phyloP scores from a whole-genome alignment of 768 basidiomycete species.

The Lepiota venenata region DNA sequence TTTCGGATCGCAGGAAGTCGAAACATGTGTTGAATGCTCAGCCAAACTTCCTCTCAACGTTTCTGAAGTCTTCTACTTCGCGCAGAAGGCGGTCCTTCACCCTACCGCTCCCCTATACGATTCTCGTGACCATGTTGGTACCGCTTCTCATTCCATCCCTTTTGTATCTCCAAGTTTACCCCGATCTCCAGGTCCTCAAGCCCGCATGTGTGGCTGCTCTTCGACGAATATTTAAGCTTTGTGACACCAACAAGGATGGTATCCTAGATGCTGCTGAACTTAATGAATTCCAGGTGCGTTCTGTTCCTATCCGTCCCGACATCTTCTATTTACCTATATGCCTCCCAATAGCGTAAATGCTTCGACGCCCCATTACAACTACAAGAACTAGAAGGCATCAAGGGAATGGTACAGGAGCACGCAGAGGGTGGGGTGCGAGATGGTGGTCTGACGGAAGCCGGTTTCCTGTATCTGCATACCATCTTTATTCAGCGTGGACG shows the following conservation, averaged over 20 bases:
- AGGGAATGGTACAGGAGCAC: constrained; percentile 82
- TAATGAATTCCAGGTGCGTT: constrained; percentile 92
- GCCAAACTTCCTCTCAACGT: constrained; percentile 88
- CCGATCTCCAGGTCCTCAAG: constrained; percentile 69
- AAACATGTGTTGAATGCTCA: constrained; percentile 98
- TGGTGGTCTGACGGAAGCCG: constrained; percentile 85
- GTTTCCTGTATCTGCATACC: constrained; percentile 93
- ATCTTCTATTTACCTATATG: constrained; percentile 5
- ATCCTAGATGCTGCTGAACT: constrained; percentile 86
- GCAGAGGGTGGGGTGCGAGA: constrained; percentile 72
- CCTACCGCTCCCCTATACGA: constrained; percentile 97
- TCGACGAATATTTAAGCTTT: constrained; percentile 92
- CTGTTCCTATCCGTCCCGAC: background rate
- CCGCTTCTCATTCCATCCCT: constrained; percentile 1
- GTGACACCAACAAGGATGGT: constrained; percentile 93
- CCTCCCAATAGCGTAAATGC: constrained; percentile 71
- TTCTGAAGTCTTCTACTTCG: constrained; percentile 97
- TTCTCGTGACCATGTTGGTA: constrained; percentile 84
- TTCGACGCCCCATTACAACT: constrained; percentile 90
- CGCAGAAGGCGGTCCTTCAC: constrained; percentile 95
- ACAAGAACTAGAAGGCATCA: constrained; percentile 96
- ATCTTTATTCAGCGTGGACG: constrained; percentile 95
- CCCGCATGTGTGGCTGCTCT: constrained; percentile 87
- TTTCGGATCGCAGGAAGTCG: constrained; percentile 73
- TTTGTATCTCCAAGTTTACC: constrained; percentile 12